Evolutionary conservation across 148 eudicot genomes (phyloP).

Genomic region (Camellia granthamiana): DNA sequence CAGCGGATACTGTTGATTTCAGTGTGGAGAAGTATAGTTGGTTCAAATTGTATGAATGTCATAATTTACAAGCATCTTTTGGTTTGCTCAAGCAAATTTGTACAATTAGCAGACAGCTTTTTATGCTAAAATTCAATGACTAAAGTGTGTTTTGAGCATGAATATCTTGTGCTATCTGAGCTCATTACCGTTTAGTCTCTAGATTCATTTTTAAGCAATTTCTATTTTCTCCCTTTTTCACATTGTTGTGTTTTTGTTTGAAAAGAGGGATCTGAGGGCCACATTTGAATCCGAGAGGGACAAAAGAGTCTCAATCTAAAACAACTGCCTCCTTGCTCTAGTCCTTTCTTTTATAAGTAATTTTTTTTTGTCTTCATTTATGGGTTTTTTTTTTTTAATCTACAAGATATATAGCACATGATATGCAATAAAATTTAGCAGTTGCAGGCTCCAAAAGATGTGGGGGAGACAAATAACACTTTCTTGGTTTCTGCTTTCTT

Average conservation of each 20-base stretch:
- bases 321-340: background rate
- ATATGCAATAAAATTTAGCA: background rate
- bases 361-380: background rate
- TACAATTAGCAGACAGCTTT: no score
- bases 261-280: no score
- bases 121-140: no score
- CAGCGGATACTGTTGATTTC: background rate
- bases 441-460: background rate
- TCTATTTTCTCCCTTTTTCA: background rate
- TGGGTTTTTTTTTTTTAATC: background rate
- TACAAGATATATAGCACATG: background rate
- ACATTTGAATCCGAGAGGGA: background rate
- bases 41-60: background rate
- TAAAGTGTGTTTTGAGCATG: no score
- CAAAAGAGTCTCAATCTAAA: no score
- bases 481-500: no score
- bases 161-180: background rate
- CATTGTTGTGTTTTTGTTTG: background rate
- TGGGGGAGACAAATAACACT: background rate
- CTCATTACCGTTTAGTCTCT: background rate
- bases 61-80: background rate
- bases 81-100: background rate
- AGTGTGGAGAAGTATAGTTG: background rate
- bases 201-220: background rate
- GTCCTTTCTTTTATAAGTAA: background rate